Conservation (phyloP, 129 eudicot genomes). For the Saussurea involucrata region DNA sequence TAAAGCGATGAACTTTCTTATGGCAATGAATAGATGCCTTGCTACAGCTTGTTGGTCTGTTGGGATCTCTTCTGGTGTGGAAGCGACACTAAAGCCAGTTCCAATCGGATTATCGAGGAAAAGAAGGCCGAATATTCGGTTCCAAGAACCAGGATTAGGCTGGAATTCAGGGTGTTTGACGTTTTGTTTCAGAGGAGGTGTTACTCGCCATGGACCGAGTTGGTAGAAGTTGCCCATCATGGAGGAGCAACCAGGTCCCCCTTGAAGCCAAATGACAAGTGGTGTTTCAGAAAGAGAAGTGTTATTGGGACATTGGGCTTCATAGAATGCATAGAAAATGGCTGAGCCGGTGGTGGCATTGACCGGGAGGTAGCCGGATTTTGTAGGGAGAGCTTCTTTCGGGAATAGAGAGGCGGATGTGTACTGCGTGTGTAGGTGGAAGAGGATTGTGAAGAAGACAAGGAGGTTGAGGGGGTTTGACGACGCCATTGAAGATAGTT, state of each 20-base stretch:
- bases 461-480: conserved; percentile 39
- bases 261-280: conserved; percentile 89
- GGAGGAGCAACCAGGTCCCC: conserved; percentile 95
- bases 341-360: conserved; percentile 69
- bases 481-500: conserved; percentile 30
- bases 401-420: conserved; percentile 46
- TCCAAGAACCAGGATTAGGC: conserved; percentile 76
- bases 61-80: conserved; percentile 58
- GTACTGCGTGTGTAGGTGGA: conserved; percentile 14
- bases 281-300: conserved; percentile 57
- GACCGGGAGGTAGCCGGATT: conserved; percentile 79
- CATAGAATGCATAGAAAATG: conserved; percentile 84
- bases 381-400: conserved; percentile 75
- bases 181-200: conserved; percentile 28
- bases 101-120: conserved; percentile 94
- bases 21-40: conserved; percentile 58
- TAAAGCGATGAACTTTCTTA: conserved; percentile 44
- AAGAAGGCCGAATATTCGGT: conserved; percentile 67
- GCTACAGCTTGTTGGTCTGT: conserved; percentile 62
- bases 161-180: conserved; percentile 37
- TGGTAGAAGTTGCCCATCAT: conserved; percentile 72
- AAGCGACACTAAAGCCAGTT: conserved; percentile 76
- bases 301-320: conserved; percentile 46
- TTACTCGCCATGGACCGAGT: conserved; percentile 79
- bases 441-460: conserved; percentile 26